Conservation (phyloP, 495 filamentous ascomycete species). For the Clavariopsis aquatica region DNA sequence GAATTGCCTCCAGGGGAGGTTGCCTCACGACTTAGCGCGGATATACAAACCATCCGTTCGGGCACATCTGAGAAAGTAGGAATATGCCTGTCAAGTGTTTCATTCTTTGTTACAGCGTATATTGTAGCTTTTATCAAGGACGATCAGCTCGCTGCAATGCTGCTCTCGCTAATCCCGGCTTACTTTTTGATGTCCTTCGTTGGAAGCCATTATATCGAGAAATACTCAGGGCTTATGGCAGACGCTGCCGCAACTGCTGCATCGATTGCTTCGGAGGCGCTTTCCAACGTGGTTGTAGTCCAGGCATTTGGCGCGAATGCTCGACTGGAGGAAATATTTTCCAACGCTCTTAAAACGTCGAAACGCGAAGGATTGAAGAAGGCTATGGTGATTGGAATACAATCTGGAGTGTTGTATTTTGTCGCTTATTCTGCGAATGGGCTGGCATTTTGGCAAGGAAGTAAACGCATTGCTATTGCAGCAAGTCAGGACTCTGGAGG, state of each 20-base stretch:
- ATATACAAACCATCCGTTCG: conserved; percentile 60
- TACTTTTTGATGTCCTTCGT: conserved; percentile 67
- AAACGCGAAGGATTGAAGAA: conserved; percentile 60
- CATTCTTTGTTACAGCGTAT: conserved; percentile 44
- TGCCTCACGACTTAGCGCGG: conserved; percentile 82
- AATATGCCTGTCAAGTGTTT: conserved; percentile 40
- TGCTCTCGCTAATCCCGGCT: conserved; percentile 63
- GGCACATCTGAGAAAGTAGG: conserved; percentile 48
- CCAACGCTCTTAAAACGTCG: conserved; percentile 50
- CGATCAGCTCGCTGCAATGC: conserved; percentile 57
- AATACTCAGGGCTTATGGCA: conserved; percentile 56
- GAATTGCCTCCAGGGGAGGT: conserved; percentile 91
- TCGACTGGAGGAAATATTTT: conserved; percentile 57
- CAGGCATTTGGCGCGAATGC: conserved; percentile 53
- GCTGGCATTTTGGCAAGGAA: conserved; percentile 70
- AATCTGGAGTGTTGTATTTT: conserved; percentile 68
- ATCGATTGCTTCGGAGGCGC: conserved; percentile 52
- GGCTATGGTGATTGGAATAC: conserved; percentile 57
- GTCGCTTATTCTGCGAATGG: conserved; percentile 65
- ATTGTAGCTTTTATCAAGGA: conserved; percentile 44
- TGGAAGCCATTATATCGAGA: conserved; percentile 61
- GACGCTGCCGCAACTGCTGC: conserved; percentile 53
- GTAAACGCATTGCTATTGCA: conserved; percentile 53
- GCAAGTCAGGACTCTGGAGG: conserved; percentile 43
- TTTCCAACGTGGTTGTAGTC: conserved; percentile 52